These are phyloP conservation scores for Perkinsus olseni DNA, from an alignment of 169 alveolate genomes.

Conservation along the genomic window DNA sequence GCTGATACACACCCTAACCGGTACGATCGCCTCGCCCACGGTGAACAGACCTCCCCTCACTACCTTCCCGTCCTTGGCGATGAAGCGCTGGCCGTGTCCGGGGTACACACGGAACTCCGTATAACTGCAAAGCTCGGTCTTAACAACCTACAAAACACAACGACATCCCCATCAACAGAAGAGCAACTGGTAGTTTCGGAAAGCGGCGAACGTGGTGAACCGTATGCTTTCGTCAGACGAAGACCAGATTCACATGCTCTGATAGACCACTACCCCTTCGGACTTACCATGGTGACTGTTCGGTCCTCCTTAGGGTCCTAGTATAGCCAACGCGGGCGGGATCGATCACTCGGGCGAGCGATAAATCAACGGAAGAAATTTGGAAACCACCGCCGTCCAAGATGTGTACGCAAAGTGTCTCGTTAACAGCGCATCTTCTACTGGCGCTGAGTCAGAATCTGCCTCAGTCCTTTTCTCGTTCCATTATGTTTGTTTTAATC, in stretches of 20 bases:
- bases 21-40: not conserved
- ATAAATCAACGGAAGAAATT: not conserved
- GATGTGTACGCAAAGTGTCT: not conserved
- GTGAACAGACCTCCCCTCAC: constrained; percentile 38
- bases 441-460: not conserved
- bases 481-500: not conserved
- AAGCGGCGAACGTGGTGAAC: no score
- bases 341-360: not conserved
- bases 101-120: constrained; percentile 95
- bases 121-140: constrained; percentile 92
- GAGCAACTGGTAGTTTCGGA: not conserved
- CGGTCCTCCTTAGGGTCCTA: not conserved
- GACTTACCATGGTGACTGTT: constrained; percentile 3
- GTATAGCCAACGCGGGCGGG: not conserved
- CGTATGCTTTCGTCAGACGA: no score
- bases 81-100: constrained; percentile 92
- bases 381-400: not conserved
- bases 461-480: not conserved
- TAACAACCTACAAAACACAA: constrained; percentile 38
- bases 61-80: constrained; percentile 92
- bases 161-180: not conserved
- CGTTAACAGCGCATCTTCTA: not conserved
- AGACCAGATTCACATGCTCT: no score
- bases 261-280: not conserved
- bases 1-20: no score